phyloP scores from a whole-genome alignment of 768 basidiomycete species.

The Cubamyces sp. region DNA sequence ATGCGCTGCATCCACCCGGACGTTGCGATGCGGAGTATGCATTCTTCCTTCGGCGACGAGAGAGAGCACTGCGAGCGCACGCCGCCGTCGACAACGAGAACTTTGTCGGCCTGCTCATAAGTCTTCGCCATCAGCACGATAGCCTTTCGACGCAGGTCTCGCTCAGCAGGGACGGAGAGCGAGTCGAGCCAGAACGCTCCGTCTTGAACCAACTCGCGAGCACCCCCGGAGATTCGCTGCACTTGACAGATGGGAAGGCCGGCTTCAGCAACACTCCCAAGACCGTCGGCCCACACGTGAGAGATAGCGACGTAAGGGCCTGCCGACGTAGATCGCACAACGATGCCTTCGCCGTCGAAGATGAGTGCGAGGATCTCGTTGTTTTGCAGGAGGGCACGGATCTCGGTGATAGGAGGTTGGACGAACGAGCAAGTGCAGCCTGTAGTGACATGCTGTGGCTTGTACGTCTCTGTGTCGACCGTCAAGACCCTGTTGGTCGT shows the following conservation, averaged over 20 bases:
- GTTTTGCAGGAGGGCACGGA: neutral
- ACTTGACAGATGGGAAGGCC: slow-evolving; percentile 14
- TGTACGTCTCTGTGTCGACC: neutral
- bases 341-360: neutral
- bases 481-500: neutral
- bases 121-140: slow-evolving; percentile 2
- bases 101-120: neutral
- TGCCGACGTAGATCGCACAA: neutral
- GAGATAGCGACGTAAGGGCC: slow-evolving; percentile 1
- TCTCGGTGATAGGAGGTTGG: neutral
- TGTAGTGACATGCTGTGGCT: neutral
- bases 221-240: neutral
- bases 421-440: neutral
- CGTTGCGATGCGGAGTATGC: slow-evolving; percentile 6
- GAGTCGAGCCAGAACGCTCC: slow-evolving; percentile 11
- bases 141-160: neutral
- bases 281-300: slow-evolving; percentile 3
- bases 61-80: slow-evolving; percentile 3
- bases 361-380: neutral
- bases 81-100: slow-evolving; percentile 4
- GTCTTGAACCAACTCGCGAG: neutral
- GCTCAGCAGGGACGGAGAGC: neutral
- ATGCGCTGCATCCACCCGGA: slow-evolving; percentile 19
- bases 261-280: slow-evolving; percentile 10
- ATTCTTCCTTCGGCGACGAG: neutral